Evolutionary conservation across 768 basidiomycete genomes (phyloP), one percentile per base, ranked within the genome.

Genomic region (Russula compacta): DNA sequence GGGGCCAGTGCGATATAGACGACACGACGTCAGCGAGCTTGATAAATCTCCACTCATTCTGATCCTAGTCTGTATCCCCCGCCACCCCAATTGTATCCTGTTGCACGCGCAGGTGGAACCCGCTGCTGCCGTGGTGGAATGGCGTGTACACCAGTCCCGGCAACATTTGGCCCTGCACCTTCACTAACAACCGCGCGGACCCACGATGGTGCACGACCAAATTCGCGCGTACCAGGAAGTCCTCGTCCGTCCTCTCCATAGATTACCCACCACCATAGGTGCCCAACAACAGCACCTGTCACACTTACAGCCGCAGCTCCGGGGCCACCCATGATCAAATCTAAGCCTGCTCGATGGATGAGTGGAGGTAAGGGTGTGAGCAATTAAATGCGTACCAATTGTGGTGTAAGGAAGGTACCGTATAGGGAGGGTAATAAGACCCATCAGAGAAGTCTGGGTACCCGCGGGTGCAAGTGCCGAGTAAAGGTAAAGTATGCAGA

Each of bases 181-280:
- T 69, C 69, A 36, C 71, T 66, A 6, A 62, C 61, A 9, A 70
- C 68, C 54, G 65, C 24, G 8, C 47, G 55, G 19, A 66, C 42
- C 54, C 64, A 65, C 19, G 53, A 40, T 29, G 65, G 67, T 52
- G 56, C 64, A 24, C 38, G 58, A 47, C 51, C 66, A 81, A 82
- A 61, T 86, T 73, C 58, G 77, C 71, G 24, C 72, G 72, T 63
- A 74, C 75, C 68, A 87, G 63, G 86, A 83, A 91, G 36, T 64
- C 68, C 9, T 86, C 87, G 24, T 86, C 87, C 48, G 64, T 71
- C n/a, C 73, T 82, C 58, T 70, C 77, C 77, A 10, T 70, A 84
- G 8, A 89, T 77, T 29, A 75, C 69, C 84, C 84, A 89, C 84
- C 86, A 91, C 87, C 89, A 93, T 9, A 81, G 70, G 69, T 94